These are phyloP conservation scores for Beauveria sp. DNA, from an alignment of 2,329 filamentous ascomycete genomes.

Conservation along the genomic window DNA sequence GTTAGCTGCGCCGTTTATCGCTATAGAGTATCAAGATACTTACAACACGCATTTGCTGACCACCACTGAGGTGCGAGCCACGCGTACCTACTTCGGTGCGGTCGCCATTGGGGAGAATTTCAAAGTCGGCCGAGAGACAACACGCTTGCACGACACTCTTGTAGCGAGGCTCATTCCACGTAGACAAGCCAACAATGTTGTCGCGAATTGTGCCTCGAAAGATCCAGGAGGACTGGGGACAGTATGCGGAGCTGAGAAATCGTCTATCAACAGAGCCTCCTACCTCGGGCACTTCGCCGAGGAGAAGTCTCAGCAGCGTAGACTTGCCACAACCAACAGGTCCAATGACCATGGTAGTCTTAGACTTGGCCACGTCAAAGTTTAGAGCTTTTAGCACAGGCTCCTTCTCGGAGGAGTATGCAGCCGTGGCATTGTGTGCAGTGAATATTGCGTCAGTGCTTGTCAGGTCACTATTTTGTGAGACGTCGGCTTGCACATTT, in stretches of 20 bases:
- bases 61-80: slow-evolving; percentile 20
- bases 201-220: slow-evolving; percentile 17
- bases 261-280: slow-evolving; percentile 10
- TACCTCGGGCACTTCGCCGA: slow-evolving; percentile 17
- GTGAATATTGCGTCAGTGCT: not conserved
- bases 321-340: slow-evolving; percentile 20
- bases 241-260: slow-evolving; percentile 16
- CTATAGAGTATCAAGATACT: not conserved
- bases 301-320: slow-evolving; percentile 17
- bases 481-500: not conserved
- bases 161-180: slow-evolving; percentile 17
- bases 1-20: slow-evolving; percentile 1
- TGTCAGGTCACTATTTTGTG: not conserved
- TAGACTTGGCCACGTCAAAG: slow-evolving; percentile 12
- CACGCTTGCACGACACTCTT: slow-evolving; percentile 16
- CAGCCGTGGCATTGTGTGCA: slow-evolving; percentile 5
- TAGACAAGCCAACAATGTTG: slow-evolving; percentile 19
- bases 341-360: slow-evolving; percentile 18
- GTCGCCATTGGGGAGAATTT: slow-evolving; percentile 18
- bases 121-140: slow-evolving; percentile 15
- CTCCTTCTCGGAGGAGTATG: slow-evolving; percentile 10
- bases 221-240: slow-evolving; percentile 20
- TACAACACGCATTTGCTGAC: slow-evolving; percentile 21
- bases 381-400: slow-evolving; percentile 10
- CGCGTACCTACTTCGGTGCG: slow-evolving; percentile 16